Evolutionary conservation across 805 yeast species (phyloP).

Genomic region (Pichia heedii): DNA sequence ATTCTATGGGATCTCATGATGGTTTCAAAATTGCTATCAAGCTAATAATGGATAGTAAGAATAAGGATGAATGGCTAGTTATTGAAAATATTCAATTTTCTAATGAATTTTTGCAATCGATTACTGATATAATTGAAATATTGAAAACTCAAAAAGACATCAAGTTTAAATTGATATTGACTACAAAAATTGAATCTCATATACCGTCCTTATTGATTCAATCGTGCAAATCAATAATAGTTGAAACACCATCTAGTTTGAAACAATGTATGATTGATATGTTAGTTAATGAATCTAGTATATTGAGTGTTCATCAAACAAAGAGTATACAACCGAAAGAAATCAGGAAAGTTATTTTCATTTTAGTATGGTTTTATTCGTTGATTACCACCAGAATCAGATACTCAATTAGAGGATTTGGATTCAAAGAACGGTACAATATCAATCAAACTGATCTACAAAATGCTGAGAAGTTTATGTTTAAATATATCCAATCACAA

Average conservation of each 20-base stretch:
- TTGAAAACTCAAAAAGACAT: conserved; percentile 16
- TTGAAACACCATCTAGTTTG: conserved; percentile 58
- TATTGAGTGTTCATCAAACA: conserved; percentile 3
- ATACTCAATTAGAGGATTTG: conserved; percentile 42
- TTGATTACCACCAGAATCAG: conserved; percentile 49
- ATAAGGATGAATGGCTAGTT: conserved; percentile 59
- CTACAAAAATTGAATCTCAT: conserved; percentile 41
- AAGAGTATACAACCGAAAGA: conserved; percentile 29
- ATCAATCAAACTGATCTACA: conserved; percentile 66
- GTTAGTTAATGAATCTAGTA: conserved; percentile 20
- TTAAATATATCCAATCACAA: conserved; percentile 28
- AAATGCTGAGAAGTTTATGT: conserved; percentile 38
- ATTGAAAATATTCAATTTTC: conserved; percentile 79
- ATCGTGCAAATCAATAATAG: conserved; percentile 44
- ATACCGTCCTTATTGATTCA: conserved; percentile 52
- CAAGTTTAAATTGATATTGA: conserved; percentile 52
- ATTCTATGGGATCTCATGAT: conserved; percentile 73
- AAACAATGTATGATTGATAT: conserved; percentile 32
- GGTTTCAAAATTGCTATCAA: conserved; percentile 47
- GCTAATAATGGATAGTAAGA: conserved; percentile 38
- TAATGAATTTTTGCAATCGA: conserved; percentile 46
- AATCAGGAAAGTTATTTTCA: conserved; percentile 38
- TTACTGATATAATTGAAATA: conserved; percentile 39
- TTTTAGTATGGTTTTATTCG: conserved; percentile 65
- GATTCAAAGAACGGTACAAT: conserved; percentile 55